These are phyloP conservation scores for Dichotomocladium elegans DNA, from an alignment of 371 early-diverging fungal genomes.

Conservation along the genomic window DNA sequence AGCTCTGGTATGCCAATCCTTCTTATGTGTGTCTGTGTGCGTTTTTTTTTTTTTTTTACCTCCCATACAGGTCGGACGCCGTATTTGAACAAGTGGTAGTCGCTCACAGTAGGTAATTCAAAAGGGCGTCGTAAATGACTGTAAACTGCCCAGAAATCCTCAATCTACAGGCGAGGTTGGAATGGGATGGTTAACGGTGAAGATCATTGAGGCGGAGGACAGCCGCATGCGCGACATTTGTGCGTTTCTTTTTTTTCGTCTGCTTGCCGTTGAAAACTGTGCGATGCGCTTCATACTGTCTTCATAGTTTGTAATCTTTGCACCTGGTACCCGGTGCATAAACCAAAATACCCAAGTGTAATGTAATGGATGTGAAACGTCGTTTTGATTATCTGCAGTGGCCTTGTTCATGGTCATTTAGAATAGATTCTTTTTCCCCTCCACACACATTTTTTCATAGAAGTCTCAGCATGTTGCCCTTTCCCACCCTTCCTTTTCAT, in stretches of 20 bases:
- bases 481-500: too few relatives aligned
- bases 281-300: constrained; percentile 81
- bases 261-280: constrained; percentile 71
- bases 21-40: not conserved
- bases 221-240: too few relatives aligned
- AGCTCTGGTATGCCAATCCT: too few relatives aligned
- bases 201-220: too few relatives aligned
- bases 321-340: constrained; percentile 84
- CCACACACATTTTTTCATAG: too few relatives aligned
- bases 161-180: too few relatives aligned
- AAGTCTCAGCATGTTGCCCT: too few relatives aligned
- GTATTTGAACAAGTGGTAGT: constrained; percentile 92
- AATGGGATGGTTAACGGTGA: too few relatives aligned
- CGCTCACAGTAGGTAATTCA: constrained; percentile 86
- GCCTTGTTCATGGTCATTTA: not conserved
- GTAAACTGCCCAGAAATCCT: constrained; percentile 94
- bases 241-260: too few relatives aligned
- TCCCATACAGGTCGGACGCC: constrained; percentile 98
- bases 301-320: constrained; percentile 85
- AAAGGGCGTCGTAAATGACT: constrained; percentile 80
- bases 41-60: constrained; percentile 31
- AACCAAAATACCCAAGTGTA: constrained; percentile 85
- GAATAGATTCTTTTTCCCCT: too few relatives aligned
- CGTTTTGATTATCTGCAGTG: not conserved
- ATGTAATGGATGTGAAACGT: constrained; percentile 36